Base-by-base conservation (phyloP, 257 asterid genomes). In the Primulina tabacum region DNA sequence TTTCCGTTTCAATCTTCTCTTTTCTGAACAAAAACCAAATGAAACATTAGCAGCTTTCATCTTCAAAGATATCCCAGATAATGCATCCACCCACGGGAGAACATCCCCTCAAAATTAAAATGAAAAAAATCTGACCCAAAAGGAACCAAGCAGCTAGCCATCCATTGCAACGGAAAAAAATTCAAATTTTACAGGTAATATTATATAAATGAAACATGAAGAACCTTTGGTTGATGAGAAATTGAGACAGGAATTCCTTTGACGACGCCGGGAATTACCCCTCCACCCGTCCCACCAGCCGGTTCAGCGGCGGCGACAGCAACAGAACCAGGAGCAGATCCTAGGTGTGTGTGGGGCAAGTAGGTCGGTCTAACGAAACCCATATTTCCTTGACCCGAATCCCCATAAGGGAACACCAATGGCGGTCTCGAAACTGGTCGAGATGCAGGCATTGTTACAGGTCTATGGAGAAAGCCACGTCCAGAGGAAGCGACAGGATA, bases 401-500 rank as follows among this genome's bases (percentile, higher is more conserved):
- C 92, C 62, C 80, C 37, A 56, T 82, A 86, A 20, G 89, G 83
- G 64, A 81, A 68, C 78, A 82, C 82, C 60, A 75, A 80, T 14
- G 82, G 79, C 28, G 92, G 87, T 28, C 87, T 77, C 37, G 76
- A 53, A 35, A 82, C 34, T 50, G 81, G 77, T 34, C 86, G 62
- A 78, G 77, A 14, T 72, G 87, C 79, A 24, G 83, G 76, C 74
- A 78, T 11, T 26, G 73, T 55, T 5, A 78, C 62, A 62, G 86
- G 92, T 66, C 84, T 76, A n/a, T 84, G 38, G 62, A 87, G 71
- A 64, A 76, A 80, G 1, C 94, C 95, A 1, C 89, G 88, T 14
- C 95, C 95, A 24, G 92, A 82, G 26, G 88, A 81, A 60, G 89
- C 86, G 6, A 87, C 81, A 0, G 94, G 94, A 71, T 92, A 86